These are phyloP conservation scores for Maudiozyma saulgeensis DNA, from an alignment of 805 yeast genomes.

Conservation along the genomic window DNA sequence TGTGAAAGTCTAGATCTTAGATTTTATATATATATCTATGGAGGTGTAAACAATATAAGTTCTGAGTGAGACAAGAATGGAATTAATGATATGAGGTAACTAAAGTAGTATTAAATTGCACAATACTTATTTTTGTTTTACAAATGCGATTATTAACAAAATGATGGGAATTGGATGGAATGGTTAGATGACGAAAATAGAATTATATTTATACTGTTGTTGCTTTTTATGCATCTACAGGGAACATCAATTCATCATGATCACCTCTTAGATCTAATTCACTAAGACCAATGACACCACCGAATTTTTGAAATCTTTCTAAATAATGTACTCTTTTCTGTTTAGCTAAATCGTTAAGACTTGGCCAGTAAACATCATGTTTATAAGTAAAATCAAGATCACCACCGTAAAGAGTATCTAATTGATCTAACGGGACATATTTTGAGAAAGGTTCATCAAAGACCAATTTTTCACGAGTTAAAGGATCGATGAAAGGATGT, in stretches of 20 bases:
- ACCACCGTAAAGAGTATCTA: conserved; percentile 83
- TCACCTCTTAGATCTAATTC: conserved; percentile 67
- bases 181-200: neutral
- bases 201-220: too few species aligned
- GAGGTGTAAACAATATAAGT: too few species aligned
- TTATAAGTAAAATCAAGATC: conserved; percentile 71
- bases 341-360: conserved; percentile 50
- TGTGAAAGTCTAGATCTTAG: too few species aligned
- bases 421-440: conserved; percentile 72
- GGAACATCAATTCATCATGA: conserved; percentile 22
- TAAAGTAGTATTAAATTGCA: too few species aligned
- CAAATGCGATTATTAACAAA: too few species aligned
- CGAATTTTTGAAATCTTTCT: conserved; percentile 61
- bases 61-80: too few species aligned
- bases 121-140: too few species aligned
- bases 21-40: too few species aligned
- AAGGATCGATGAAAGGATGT: conserved; percentile 92
- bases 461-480: conserved; percentile 87
- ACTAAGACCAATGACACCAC: conserved; percentile 64
- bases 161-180: neutral
- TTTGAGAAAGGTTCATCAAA: conserved; percentile 81
- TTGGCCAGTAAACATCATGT: conserved; percentile 74
- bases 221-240: conserved; percentile 9
- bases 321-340: conserved; percentile 54
- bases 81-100: too few species aligned